phyloP scores from a whole-genome alignment of 2,329 filamentous ascomycete species.

The Alternaria solani region DNA sequence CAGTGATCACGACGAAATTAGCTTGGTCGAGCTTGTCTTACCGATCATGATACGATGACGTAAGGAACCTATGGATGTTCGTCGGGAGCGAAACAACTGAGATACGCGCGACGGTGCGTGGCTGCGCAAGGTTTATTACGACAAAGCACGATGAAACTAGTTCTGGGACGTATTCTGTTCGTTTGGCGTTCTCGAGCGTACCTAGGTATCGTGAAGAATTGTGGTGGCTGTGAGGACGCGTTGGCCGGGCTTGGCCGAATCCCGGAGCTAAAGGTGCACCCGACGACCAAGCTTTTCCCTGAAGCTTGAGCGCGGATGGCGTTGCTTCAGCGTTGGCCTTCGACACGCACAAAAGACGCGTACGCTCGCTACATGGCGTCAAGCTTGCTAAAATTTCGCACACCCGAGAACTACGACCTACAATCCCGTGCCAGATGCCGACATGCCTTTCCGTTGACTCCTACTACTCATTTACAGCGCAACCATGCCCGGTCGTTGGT shows the following conservation, averaged over 20 bases:
- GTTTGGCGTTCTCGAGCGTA: not conserved
- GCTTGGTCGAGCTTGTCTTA: conserved; percentile 70
- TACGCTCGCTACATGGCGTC: not conserved
- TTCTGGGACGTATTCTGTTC: not conserved
- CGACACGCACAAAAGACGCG: not conserved
- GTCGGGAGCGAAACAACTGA: no score
- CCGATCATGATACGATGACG: not conserved
- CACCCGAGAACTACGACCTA: not conserved
- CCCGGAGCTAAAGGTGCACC: conserved; percentile 1
- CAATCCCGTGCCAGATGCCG: not conserved
- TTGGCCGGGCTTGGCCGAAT: not conserved
- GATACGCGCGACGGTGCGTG: no score
- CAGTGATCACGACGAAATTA: conserved; percentile 69
- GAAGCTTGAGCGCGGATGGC: conserved; percentile 18
- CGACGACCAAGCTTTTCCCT: conserved; percentile 17
- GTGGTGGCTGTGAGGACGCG: not conserved
- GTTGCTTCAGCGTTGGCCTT: conserved; percentile 3
- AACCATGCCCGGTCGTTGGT: not conserved
- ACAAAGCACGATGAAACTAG: not conserved
- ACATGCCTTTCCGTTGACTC: not conserved
- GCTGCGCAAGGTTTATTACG: not conserved
- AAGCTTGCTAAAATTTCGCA: not conserved
- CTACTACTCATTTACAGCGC: conserved; percentile 2
- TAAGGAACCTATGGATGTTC: no score
- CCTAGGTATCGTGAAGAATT: not conserved